Base-by-base conservation (phyloP, 192 early-diverging fungal genomes). In the Chytriomyces hyalinus region DNA sequence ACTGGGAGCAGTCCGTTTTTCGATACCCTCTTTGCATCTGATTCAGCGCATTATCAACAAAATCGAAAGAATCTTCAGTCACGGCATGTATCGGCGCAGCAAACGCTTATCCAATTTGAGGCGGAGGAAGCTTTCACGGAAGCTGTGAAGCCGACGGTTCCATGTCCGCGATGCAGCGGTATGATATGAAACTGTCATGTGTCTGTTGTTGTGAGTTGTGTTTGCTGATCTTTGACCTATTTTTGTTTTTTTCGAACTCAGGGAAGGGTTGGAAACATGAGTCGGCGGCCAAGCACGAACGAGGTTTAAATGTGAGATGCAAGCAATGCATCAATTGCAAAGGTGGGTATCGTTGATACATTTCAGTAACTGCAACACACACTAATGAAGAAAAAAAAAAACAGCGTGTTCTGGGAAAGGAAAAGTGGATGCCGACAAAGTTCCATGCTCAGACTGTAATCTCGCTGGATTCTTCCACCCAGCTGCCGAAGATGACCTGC, bases 241-340 rank as follows among this genome's bases (percentile, higher is more conserved):
- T 36, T 36, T 2, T 36, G n/a, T 36, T 36, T 36, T 36, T 36
- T 36, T 2, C 5, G 20, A 57, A 57, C 53, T 57, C 5, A 73
- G 71, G 24, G 10, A 17, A 28, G 17, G 83, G 83, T n/a, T 84
- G 74, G 50, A 75, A 76, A 61, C 83, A 84, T 50, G 80, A 81
- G 49, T 76, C 65, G 11, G 67, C 77, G 49, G 67, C 61, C 6
- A 82, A 80, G 67, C 83, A 84, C 51, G 78, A 84, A 22, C 43
- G 66, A 47, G 80, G 75, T 44, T 44, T 44, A 61, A 70, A 43
- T 5, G 72, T 73, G 13, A 44, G 67, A 46, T 84, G 83, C 63
- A 84, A 84, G 57, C 24, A 43, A 44, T 84, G 83, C 60, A 53
- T 47, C 45, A 51, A 45, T 4, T 84, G 83, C 80, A 73, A 80